phyloP scores from a whole-genome alignment of 768 basidiomycete genomes.

The Botryobasidium botryosum region DNA sequence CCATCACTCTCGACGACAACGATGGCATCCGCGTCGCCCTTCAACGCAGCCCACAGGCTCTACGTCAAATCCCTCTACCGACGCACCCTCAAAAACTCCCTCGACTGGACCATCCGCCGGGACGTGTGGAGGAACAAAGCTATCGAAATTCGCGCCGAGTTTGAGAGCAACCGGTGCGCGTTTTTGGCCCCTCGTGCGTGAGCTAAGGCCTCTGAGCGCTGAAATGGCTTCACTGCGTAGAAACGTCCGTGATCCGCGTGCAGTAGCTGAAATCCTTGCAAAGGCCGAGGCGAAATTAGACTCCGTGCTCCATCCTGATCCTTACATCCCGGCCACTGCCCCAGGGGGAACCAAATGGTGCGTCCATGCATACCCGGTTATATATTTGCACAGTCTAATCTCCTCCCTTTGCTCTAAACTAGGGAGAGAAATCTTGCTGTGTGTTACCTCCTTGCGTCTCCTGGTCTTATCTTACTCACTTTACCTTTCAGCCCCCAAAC shows the following conservation, averaged over 20 bases:
- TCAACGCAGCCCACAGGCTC: slow-evolving; percentile 56
- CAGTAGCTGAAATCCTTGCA: slow-evolving; percentile 56
- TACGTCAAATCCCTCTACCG: slow-evolving; percentile 89
- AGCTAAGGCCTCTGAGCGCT: neutral
- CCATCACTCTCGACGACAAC: slow-evolving; percentile 5
- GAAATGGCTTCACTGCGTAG: slow-evolving; percentile 24
- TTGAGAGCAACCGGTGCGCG: slow-evolving; percentile 77
- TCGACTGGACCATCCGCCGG: slow-evolving; percentile 80
- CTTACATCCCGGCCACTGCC: slow-evolving; percentile 37
- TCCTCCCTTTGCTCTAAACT: no score
- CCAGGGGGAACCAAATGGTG: neutral
- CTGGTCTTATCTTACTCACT: no score
- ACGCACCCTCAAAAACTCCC: slow-evolving; percentile 66
- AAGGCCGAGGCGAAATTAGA: slow-evolving; percentile 65
- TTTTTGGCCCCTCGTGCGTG: neutral
- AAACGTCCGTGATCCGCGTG: slow-evolving; percentile 70
- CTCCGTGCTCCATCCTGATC: slow-evolving; percentile 65
- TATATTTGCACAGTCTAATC: no score
- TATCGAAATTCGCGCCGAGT: slow-evolving; percentile 74
- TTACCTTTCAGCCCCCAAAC: no score
- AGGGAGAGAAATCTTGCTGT: no score
- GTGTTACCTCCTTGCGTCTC: no score
- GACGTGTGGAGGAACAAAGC: slow-evolving; percentile 79
- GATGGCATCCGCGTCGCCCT: slow-evolving; percentile 41
- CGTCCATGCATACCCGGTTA: neutral